A percentile compares a stretch with the other conserved stretches of the same genome.
Conservation (phyloP, 73 alveolate genomes). For the Stentor roeselii region DNA sequence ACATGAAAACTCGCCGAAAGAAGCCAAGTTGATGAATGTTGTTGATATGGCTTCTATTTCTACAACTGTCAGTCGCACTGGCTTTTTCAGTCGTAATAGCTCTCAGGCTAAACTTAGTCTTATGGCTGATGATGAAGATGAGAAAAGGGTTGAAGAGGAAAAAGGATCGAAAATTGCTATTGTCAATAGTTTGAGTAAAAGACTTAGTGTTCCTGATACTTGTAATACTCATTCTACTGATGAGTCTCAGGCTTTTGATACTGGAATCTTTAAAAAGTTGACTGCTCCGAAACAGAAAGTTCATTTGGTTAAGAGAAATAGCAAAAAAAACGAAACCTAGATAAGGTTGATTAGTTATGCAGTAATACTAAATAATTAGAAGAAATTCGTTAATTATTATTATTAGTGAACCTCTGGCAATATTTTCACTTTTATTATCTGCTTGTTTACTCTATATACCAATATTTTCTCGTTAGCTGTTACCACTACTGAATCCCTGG, state of each 20-base stretch:
- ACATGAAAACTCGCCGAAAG: neutral
- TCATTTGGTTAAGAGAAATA: slow-evolving; percentile 2
- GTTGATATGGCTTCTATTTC: neutral
- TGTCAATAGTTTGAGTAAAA: neutral
- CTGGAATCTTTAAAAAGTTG: neutral
- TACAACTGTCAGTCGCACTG: neutral
- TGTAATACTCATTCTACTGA: neutral
- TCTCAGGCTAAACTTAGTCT: neutral
- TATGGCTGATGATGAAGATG: neutral
- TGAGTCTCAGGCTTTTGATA: too few species aligned
- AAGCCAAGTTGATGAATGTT: neutral
- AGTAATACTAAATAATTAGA: too few species aligned
- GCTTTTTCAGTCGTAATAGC: neutral
- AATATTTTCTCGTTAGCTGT: too few species aligned
- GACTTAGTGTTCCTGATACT: neutral
- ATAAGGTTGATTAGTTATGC: too few species aligned
- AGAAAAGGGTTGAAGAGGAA: neutral
- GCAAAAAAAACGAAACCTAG: too few species aligned
- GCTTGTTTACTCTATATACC: too few species aligned
- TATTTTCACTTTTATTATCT: too few species aligned
- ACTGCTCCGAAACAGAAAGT: neutral
- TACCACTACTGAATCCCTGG: too few species aligned
- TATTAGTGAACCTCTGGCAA: too few species aligned
- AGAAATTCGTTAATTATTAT: too few species aligned
- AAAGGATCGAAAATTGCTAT: neutral